Conservation (phyloP, 257 asterid species). For the Misopates orontium region DNA sequence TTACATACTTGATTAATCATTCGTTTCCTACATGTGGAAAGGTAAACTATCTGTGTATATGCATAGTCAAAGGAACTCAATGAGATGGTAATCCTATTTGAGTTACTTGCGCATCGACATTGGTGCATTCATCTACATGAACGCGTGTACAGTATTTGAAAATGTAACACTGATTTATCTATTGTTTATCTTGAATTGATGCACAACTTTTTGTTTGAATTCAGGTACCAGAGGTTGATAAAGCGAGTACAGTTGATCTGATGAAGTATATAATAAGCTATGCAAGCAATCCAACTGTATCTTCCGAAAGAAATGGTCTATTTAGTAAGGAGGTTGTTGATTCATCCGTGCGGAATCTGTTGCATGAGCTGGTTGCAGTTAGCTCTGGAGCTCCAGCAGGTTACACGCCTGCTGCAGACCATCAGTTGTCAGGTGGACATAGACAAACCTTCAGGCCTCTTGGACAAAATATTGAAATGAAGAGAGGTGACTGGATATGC, state of each 20-base stretch:
- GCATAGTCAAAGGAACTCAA: background rate
- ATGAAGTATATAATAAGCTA: slow-evolving; percentile 92
- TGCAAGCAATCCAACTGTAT: slow-evolving; percentile 68
- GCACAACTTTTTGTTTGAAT: background rate
- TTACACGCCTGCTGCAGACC: slow-evolving; percentile 39
- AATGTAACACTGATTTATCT: background rate
- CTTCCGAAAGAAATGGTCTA: slow-evolving; percentile 52
- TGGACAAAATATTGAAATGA: slow-evolving; percentile 76
- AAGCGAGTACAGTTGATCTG: slow-evolving; percentile 60
- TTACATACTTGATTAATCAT: background rate
- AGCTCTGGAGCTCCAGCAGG: slow-evolving; percentile 44
- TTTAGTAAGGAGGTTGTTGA: slow-evolving; percentile 77
- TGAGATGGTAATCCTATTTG: background rate
- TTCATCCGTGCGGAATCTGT: slow-evolving; percentile 69
- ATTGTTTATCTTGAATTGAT: background rate
- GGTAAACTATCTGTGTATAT: background rate
- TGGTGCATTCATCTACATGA: background rate
- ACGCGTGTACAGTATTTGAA: background rate
- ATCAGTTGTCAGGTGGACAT: slow-evolving; percentile 39
- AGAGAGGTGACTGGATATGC: slow-evolving; percentile 98
- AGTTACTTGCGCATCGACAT: background rate
- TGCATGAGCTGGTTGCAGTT: slow-evolving; percentile 58
- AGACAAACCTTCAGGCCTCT: slow-evolving; percentile 45
- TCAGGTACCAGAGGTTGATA: slow-evolving; percentile 56
- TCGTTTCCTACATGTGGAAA: background rate